Evolutionary conservation across 2,329 filamentous ascomycete species (phyloP).

Genomic region (Arthroderma sp.): DNA sequence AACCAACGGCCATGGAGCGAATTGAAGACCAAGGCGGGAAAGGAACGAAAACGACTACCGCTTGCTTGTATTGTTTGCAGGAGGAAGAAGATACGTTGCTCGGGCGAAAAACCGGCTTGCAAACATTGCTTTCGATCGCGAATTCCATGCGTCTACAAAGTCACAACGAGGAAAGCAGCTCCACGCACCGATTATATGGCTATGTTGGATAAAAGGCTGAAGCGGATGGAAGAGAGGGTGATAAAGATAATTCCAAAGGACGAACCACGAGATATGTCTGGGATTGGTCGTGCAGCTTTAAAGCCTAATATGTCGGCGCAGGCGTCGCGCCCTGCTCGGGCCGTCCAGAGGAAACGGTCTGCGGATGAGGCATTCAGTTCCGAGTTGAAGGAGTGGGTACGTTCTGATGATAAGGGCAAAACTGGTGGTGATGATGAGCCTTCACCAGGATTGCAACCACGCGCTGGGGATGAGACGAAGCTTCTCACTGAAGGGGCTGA

Average conservation of each 20-base stretch:
- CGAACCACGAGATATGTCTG: conserved; percentile 54
- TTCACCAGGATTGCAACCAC: conserved; percentile 43
- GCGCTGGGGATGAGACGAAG: conserved; percentile 60
- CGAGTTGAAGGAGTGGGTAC: conserved; percentile 71
- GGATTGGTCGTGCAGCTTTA: conserved; percentile 66
- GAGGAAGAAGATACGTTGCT: conserved; percentile 95
- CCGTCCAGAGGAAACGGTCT: conserved; percentile 58
- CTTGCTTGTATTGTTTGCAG: conserved; percentile 91
- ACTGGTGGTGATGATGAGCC: conserved; percentile 25
- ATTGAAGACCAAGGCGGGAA: conserved; percentile 81
- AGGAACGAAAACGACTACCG: conserved; percentile 84
- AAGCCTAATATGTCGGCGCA: conserved; percentile 58
- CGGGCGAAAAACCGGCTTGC: conserved; percentile 92
- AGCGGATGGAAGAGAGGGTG: conserved; percentile 94
- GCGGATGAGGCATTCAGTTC: conserved; percentile 78
- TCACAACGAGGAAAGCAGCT: conserved; percentile 84
- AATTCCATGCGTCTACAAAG: conserved; percentile 95
- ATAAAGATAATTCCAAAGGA: conserved; percentile 89
- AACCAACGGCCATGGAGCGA: conserved; percentile 61
- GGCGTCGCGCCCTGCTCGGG: conserved; percentile 38
- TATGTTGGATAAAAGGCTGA: conserved; percentile 90
- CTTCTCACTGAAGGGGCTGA: conserved; percentile 71
- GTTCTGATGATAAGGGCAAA: conserved; percentile 15
- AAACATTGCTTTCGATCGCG: conserved; percentile 88
- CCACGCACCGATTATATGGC: conserved; percentile 98